Evolutionary conservation across 768 basidiomycete species (phyloP), one percentile per base, ranked within the genome.

Genomic region (Filobasidium floriforme): DNA sequence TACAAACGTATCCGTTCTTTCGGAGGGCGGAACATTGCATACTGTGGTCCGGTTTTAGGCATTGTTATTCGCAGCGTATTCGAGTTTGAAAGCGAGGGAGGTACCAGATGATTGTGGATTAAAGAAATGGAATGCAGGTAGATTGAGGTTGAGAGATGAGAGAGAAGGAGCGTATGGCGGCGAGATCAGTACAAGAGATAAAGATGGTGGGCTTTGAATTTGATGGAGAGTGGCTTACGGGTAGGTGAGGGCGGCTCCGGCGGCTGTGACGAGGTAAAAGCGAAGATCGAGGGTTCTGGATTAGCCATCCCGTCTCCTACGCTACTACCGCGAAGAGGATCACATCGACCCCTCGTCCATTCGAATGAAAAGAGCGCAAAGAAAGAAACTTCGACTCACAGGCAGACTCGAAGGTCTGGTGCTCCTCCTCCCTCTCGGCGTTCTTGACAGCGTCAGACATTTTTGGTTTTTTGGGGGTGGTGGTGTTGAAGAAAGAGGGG

Each of bases 11-110:
- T 63, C 81, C 75, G 72, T 80, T 80, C 81, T 83, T 82, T 69
- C 82, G 88, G 71, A 98, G 88, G 74, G 92, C 92, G 79, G 94
- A 98, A 83, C 96, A 98, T 84, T 82, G 80, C 76, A 82, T 80
- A 69, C 54, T 57, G 32, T 37, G 32, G n/a, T n/a, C n/a, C n/a
- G n/a, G n/a, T n/a, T n/a, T n/a, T n/a, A n/a, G n/a, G n/a, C n/a
- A n/a, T n/a, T n/a, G n/a, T n/a, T n/a, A n/a, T n/a, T n/a, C n/a
- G n/a, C n/a, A n/a, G n/a, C n/a, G n/a, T n/a, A n/a, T n/a, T n/a
- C n/a, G n/a, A n/a, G n/a, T n/a, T n/a, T n/a, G n/a, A n/a, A n/a
- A n/a, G n/a, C n/a, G n/a, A n/a, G n/a, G n/a, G n/a, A n/a, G n/a
- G n/a, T n/a, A n/a, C n/a, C n/a, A n/a, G n/a, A n/a, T n/a, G n/a